A percentile compares a stretch with the other conserved stretches of the same genome.
Conservation (phyloP, 2,329 filamentous ascomycete genomes). For the Alternaria alternata region DNA sequence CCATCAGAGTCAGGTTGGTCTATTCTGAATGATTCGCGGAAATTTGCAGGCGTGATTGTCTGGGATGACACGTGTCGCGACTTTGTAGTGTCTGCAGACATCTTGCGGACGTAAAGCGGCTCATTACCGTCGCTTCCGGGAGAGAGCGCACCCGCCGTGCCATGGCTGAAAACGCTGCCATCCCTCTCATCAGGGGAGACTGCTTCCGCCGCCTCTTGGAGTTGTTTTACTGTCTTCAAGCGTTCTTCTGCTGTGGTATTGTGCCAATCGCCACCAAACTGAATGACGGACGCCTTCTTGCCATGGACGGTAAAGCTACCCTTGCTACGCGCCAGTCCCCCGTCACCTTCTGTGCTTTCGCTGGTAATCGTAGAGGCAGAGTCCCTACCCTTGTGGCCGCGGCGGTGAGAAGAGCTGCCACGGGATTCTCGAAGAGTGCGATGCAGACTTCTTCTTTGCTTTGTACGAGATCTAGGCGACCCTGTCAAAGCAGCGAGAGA, state of each 20-base stretch:
- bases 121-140: slow-evolving; percentile 29
- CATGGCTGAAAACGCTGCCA: slow-evolving; percentile 35
- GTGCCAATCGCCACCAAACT: slow-evolving; percentile 92
- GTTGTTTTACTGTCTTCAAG: slow-evolving; percentile 49
- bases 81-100: slow-evolving; percentile 40
- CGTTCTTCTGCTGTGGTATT: slow-evolving; percentile 56
- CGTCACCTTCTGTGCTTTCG: slow-evolving; percentile 65
- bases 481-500: slow-evolving; percentile 39
- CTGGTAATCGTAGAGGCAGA: slow-evolving; percentile 67
- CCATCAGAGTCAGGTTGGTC: slow-evolving; percentile 33
- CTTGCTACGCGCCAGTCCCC: slow-evolving; percentile 77
- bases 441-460: slow-evolving; percentile 85
- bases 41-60: slow-evolving; percentile 46
- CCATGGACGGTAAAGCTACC: slow-evolving; percentile 96
- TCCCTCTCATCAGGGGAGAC: slow-evolving; percentile 39
- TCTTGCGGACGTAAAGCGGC: slow-evolving; percentile 29
- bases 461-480: slow-evolving; percentile 65
- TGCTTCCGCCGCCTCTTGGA: slow-evolving; percentile 43
- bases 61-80: slow-evolving; percentile 48
- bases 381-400: slow-evolving; percentile 80
- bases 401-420: slow-evolving; percentile 69
- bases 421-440: slow-evolving; percentile 85
- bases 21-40: slow-evolving; percentile 32
- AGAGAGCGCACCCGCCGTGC: slow-evolving; percentile 31
- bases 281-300: slow-evolving; percentile 96